Percentiles rank a stretch among this genome's conserved stretches.
Evolutionary conservation across 2,329 filamentous ascomycete species (phyloP).

Genomic region (Xylariales sp.): DNA sequence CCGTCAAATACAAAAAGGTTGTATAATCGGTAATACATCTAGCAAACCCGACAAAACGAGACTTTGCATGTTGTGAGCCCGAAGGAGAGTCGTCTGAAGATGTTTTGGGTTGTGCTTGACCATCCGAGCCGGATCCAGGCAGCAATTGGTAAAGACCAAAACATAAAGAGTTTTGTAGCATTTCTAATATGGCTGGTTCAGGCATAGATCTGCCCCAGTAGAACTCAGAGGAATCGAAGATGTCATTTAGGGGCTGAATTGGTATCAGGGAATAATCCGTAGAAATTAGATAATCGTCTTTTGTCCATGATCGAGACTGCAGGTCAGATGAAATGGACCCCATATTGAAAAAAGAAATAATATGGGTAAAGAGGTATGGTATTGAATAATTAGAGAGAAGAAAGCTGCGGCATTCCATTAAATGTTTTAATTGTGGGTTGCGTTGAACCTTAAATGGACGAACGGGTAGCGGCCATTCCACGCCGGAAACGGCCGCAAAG

Average conservation of each 20-base stretch:
- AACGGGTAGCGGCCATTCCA: no score
- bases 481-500: no score
- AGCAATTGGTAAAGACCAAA: conserved; percentile 26
- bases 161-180: conserved; percentile 26
- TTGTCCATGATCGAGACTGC: conserved; percentile 7
- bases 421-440: no score
- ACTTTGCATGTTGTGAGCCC: background rate
- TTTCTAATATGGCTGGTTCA: conserved; percentile 16
- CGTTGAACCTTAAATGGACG: no score
- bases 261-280: conserved; percentile 28
- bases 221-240: conserved; percentile 25
- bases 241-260: conserved; percentile 20
- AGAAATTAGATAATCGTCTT: conserved; percentile 25
- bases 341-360: background rate
- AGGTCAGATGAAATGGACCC: background rate
- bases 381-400: no score
- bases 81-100: background rate
- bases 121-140: background rate
- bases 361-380: background rate
- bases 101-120: background rate
- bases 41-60: conserved; percentile 35
- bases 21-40: conserved; percentile 42
- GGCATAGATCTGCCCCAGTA: conserved; percentile 29
- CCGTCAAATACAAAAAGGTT: conserved; percentile 45
- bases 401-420: no score